phyloP scores from a whole-genome alignment of 768 basidiomycete species.

The Trametes cubensis region DNA sequence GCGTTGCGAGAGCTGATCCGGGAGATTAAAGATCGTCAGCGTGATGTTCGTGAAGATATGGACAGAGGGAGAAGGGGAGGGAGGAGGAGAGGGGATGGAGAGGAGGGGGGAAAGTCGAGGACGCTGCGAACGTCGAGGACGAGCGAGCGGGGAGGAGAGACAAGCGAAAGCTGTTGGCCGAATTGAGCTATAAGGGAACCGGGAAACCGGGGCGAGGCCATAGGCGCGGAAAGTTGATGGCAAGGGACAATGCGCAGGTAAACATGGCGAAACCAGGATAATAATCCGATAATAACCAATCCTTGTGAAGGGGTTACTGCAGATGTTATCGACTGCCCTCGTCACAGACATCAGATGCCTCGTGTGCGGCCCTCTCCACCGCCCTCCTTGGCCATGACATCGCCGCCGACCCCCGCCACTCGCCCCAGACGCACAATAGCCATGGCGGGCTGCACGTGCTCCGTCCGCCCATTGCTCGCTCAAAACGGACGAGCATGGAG shows the following conservation, averaged over 20 bases:
- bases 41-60: slow-evolving; percentile 27
- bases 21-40: slow-evolving; percentile 30
- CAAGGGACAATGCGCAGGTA: slow-evolving; percentile 26
- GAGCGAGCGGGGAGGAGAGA: slow-evolving; percentile 29
- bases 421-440: slow-evolving; percentile 3
- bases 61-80: slow-evolving; percentile 18
- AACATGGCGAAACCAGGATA: slow-evolving; percentile 19
- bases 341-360: slow-evolving; percentile 25
- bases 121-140: slow-evolving; percentile 31
- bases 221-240: slow-evolving; percentile 29
- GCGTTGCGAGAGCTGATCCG: slow-evolving; percentile 9
- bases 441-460: background rate
- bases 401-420: slow-evolving; percentile 13
- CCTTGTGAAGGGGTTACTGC: slow-evolving; percentile 11
- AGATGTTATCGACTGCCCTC: slow-evolving; percentile 25
- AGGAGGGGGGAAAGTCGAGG: slow-evolving; percentile 22
- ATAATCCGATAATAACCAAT: slow-evolving; percentile 24
- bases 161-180: slow-evolving; percentile 23
- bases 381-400: slow-evolving; percentile 23
- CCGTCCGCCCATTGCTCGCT: background rate
- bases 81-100: slow-evolving; percentile 14
- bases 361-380: slow-evolving; percentile 23
- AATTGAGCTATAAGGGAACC: slow-evolving; percentile 34
- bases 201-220: slow-evolving; percentile 27
- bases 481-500: background rate